Conservation (phyloP, 2,329 filamentous ascomycete species). For the Achaetomium macrosporum region DNA sequence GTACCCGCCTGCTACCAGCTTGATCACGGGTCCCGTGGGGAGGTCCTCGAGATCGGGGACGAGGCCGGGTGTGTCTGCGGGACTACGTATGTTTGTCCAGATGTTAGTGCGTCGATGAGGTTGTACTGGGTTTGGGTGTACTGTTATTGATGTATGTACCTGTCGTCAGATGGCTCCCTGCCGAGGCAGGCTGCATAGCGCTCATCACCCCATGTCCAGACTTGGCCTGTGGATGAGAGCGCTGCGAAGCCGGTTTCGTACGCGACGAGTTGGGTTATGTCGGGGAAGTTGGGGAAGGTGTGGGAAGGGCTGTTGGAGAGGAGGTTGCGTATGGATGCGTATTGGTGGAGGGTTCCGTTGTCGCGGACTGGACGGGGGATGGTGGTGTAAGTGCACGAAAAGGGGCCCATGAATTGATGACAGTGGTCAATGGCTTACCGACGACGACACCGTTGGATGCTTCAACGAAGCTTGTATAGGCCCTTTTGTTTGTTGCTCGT, state of each 20-base stretch:
- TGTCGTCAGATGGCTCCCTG: slow-evolving; percentile 37
- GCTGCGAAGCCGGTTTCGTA: slow-evolving; percentile 47
- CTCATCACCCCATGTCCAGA: slow-evolving; percentile 52
- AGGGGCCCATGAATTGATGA: neutral
- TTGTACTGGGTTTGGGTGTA: neutral
- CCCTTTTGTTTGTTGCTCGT: neutral
- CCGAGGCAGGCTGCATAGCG: slow-evolving; percentile 54
- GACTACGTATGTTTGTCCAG: slow-evolving; percentile 26
- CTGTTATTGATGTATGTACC: slow-evolving; percentile 26
- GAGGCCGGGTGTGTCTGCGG: slow-evolving; percentile 40
- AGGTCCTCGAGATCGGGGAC: slow-evolving; percentile 48
- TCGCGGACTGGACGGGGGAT: slow-evolving; percentile 22
- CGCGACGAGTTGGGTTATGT: slow-evolving; percentile 38
- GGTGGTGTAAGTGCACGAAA: slow-evolving; percentile 8
- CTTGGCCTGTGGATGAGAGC: slow-evolving; percentile 38
- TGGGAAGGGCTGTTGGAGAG: slow-evolving; percentile 1
- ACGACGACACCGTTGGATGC: slow-evolving; percentile 29
- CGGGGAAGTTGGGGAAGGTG: slow-evolving; percentile 24
- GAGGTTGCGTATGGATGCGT: slow-evolving; percentile 18
- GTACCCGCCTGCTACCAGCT: slow-evolving; percentile 53
- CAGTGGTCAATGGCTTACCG: slow-evolving; percentile 21
- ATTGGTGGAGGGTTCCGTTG: slow-evolving; percentile 26
- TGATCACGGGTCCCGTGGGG: slow-evolving; percentile 44
- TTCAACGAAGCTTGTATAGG: slow-evolving; percentile 20
- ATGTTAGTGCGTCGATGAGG: no score